Percentiles rank a stretch among this genome's conserved stretches.
Conservation (phyloP, 1,284 basidiomycete genomes). For the Malassezia equina region DNA sequence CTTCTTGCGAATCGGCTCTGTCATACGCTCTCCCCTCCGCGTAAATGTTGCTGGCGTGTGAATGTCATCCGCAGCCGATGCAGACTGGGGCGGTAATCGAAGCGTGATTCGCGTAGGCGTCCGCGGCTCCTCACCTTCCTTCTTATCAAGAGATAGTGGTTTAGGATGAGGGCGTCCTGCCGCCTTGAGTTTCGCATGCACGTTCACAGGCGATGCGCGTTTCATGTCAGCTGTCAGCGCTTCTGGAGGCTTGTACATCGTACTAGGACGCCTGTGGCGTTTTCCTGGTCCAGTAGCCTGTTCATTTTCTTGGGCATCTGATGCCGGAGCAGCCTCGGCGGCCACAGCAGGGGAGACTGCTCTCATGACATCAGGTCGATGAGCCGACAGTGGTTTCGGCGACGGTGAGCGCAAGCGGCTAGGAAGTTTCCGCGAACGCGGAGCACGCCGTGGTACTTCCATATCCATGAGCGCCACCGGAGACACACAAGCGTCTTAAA, state of each 20-base stretch:
- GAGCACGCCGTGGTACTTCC: slow-evolving; percentile 3
- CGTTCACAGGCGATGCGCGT: background rate
- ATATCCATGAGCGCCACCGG: background rate
- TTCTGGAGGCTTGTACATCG: slow-evolving; percentile 34
- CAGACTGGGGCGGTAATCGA: background rate
- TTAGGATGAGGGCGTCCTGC: background rate
- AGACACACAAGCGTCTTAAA: background rate
- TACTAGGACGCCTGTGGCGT: slow-evolving; percentile 31
- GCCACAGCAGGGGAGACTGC: background rate
- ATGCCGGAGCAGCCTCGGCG: background rate
- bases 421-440: slow-evolving; percentile 12
- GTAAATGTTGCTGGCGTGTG: slow-evolving; percentile 12
- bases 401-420: slow-evolving; percentile 15
- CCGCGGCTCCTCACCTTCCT: background rate
- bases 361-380: background rate
- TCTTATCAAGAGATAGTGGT: background rate
- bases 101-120: slow-evolving; percentile 1
- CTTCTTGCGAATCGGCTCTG: background rate
- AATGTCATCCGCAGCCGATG: background rate
- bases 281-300: slow-evolving; percentile 23
- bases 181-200: background rate
- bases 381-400: slow-evolving; percentile 6
- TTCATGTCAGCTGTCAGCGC: slow-evolving; percentile 26
- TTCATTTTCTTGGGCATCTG: background rate
- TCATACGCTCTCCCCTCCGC: slow-evolving; percentile 14